These are phyloP conservation scores for Globisporangium viniferum DNA, from an alignment of 352 stramenopile species.

Conservation along the genomic window DNA sequence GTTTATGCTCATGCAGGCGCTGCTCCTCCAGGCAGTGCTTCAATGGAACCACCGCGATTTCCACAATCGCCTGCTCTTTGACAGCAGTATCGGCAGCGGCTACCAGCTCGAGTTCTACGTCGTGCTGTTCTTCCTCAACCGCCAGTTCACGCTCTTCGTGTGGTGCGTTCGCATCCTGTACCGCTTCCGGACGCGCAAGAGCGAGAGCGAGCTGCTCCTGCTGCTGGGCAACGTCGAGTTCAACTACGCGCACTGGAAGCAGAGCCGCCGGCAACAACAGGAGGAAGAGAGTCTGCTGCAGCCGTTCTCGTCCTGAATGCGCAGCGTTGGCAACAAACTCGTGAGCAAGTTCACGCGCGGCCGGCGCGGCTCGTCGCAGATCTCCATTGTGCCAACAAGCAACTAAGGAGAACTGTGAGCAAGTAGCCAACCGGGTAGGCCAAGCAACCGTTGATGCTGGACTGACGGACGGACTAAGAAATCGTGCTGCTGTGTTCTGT, in stretches of 20 bases:
- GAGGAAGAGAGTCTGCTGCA: neutral
- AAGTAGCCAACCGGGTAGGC: neutral
- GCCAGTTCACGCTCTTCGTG: constrained; percentile 13
- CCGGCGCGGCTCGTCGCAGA: neutral
- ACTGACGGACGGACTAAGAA: neutral
- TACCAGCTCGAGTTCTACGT: constrained; percentile 5
- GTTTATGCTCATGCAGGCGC: constrained; percentile 10
- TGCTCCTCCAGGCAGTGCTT: no score
- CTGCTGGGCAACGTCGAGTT: constrained; percentile 20
- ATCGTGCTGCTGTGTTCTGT: neutral
- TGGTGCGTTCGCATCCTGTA: constrained; percentile 16
- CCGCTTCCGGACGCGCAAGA: constrained; percentile 9
- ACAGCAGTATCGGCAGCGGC: no score
- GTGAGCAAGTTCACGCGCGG: neutral
- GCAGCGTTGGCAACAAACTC: neutral
- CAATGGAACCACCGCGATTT: no score
- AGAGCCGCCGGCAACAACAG: neutral
- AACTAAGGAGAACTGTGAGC: neutral
- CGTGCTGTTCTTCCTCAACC: constrained; percentile 20
- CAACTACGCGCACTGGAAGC: constrained; percentile 13
- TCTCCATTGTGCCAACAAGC: neutral
- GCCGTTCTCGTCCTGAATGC: neutral
- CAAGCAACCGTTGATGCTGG: neutral
- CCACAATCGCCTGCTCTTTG: no score
- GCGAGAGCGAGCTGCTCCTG: constrained; percentile 12